phyloP scores from a whole-genome alignment of 208 protist genomes.

The Leishmania lainsoni region DNA sequence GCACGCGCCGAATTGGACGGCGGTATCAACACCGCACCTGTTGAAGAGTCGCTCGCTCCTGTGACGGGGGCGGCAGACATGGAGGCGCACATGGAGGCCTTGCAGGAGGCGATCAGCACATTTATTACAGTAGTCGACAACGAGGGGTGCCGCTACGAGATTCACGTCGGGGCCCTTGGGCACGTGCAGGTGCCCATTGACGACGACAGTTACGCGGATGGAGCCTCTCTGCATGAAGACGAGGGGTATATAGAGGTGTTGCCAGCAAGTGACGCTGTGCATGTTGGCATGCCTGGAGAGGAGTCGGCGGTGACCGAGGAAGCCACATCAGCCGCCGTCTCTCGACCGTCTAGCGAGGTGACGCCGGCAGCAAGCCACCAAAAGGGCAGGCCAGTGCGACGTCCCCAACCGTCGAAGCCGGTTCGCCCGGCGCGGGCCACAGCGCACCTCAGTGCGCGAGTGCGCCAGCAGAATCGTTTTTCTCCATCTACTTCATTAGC shows the following conservation, averaged over 20 bases:
- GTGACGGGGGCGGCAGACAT: slow-evolving; percentile 27
- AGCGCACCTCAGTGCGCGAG: background rate
- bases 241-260: background rate
- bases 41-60: background rate
- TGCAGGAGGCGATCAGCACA: slow-evolving; percentile 65
- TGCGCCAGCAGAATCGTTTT: background rate
- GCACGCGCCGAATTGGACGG: background rate
- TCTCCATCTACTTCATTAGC: background rate
- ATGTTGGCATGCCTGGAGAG: background rate
- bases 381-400: background rate
- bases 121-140: slow-evolving; percentile 89
- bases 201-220: slow-evolving; percentile 20
- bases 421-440: background rate
- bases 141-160: slow-evolving; percentile 72
- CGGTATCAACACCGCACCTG: background rate
- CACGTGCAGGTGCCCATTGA: slow-evolving; percentile 60
- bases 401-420: background rate
- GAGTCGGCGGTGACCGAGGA: background rate
- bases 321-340: background rate
- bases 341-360: background rate
- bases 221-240: background rate
- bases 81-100: slow-evolving; percentile 44
- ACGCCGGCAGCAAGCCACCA: background rate
- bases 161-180: slow-evolving; percentile 51
- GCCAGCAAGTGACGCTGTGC: background rate